phyloP scores from a whole-genome alignment of 495 filamentous ascomycete genomes.

The Tricharina praecox region DNA sequence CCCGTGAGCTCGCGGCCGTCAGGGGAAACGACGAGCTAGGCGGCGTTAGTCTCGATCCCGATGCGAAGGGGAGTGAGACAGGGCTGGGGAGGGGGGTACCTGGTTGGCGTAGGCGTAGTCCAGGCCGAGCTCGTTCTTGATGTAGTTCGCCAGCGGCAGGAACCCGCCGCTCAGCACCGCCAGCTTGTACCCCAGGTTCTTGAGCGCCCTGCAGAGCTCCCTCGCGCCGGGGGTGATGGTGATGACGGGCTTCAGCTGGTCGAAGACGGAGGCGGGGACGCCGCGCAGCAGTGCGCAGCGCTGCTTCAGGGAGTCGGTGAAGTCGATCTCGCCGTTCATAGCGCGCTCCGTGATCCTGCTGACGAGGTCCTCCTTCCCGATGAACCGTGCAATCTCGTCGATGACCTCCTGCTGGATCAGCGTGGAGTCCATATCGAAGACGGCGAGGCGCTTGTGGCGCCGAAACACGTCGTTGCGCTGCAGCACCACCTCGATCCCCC shows the following conservation, averaged over 20 bases:
- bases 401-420: constrained; percentile 94
- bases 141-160: constrained; percentile 69
- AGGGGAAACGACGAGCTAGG: constrained; percentile 49
- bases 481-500: constrained; percentile 69
- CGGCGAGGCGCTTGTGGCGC: constrained; percentile 59
- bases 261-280: constrained; percentile 61
- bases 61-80: no score
- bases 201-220: constrained; percentile 54
- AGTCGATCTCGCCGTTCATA: constrained; percentile 96
- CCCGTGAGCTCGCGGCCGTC: constrained; percentile 58
- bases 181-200: constrained; percentile 59
- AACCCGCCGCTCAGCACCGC: constrained; percentile 89
- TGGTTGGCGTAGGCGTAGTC: constrained; percentile 80
- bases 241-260: constrained; percentile 52
- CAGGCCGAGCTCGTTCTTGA: constrained; percentile 60
- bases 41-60: no score
- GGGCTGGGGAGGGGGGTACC: constrained; percentile 30
- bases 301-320: constrained; percentile 59
- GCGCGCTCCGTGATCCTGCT: constrained; percentile 72
- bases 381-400: constrained; percentile 59
- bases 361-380: constrained; percentile 37
- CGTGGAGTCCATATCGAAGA: constrained; percentile 97
- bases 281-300: constrained; percentile 67
- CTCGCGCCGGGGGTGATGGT: constrained; percentile 66
- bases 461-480: constrained; percentile 56